These are phyloP conservation scores for Nannizziopsis barbatae DNA, from an alignment of 2,329 filamentous ascomycete genomes.

Conservation along the genomic window DNA sequence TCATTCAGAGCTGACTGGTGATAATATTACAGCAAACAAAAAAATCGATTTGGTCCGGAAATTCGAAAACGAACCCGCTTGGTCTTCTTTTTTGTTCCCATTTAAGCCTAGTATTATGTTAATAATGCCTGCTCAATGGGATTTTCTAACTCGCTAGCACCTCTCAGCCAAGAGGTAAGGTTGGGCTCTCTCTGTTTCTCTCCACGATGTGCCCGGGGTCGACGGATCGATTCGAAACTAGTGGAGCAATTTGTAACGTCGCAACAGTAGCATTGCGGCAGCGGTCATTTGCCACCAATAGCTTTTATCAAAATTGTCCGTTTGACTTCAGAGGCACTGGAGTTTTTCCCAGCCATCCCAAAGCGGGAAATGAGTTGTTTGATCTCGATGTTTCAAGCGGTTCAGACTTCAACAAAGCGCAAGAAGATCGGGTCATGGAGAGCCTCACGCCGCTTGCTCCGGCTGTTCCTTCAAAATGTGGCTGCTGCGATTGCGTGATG, in stretches of 20 bases:
- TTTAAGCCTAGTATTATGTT: no score
- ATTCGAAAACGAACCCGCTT: no score
- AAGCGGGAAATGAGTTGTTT: background rate
- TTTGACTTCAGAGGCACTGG: background rate
- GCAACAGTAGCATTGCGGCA: conserved; percentile 5
- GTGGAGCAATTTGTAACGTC: conserved; percentile 10
- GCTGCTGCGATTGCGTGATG: background rate
- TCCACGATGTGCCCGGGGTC: conserved; percentile 6
- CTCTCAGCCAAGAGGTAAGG: conserved; percentile 1
- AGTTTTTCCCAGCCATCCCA: background rate
- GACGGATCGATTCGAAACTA: conserved; percentile 10
- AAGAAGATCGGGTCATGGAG: background rate
- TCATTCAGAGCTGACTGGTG: background rate
- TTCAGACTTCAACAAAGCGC: background rate
- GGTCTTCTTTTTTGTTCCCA: background rate
- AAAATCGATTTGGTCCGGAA: background rate
- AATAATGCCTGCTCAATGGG: conserved; percentile 1
- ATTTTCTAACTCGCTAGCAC: background rate
- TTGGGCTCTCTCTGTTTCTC: background rate
- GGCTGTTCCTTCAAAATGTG: background rate
- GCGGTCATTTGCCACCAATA: conserved; percentile 3
- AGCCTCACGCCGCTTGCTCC: background rate
- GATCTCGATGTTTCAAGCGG: background rate
- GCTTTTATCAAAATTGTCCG: background rate
- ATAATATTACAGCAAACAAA: conserved; percentile 2